These are phyloP conservation scores for Oryza meridionalis DNA, from an alignment of 176 grass and related monocot species.

Conservation along the genomic window DNA sequence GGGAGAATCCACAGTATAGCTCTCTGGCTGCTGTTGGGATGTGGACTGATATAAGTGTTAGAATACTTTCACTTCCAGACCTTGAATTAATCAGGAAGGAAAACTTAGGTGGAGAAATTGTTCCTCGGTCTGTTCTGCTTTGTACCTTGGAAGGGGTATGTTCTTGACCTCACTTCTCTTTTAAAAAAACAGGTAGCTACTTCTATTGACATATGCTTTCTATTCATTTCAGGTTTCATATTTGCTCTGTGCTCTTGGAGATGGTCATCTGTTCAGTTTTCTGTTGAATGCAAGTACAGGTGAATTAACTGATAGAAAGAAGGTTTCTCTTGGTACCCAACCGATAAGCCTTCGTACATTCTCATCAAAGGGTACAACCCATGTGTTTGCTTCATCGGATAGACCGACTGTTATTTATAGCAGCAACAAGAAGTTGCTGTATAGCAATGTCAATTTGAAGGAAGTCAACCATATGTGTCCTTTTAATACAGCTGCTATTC, in stretches of 20 bases:
- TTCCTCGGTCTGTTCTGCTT: conserved; percentile 92
- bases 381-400: conserved; percentile 96
- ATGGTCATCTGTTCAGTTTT: conserved; percentile 94
- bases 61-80: conserved; percentile 90
- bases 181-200: conserved; percentile 4
- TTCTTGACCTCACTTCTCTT: conserved; percentile 29
- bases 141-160: conserved; percentile 97
- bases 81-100: conserved; percentile 84
- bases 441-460: conserved; percentile 98
- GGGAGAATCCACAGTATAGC: conserved; percentile 65
- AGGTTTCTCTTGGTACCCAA: conserved; percentile 92
- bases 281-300: conserved; percentile 69
- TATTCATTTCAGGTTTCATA: conserved; percentile 76
- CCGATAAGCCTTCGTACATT: conserved; percentile 94
- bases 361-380: conserved; percentile 89
- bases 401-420: conserved; percentile 96
- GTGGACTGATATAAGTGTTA: conserved; percentile 99
- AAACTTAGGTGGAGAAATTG: conserved; percentile 93
- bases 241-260: conserved; percentile 94
- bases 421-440: conserved; percentile 97
- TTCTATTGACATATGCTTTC: conserved; percentile 30
- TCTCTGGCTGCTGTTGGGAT: conserved; percentile 91
- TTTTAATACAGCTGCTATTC: conserved; percentile 93
- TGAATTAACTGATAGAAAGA: conserved; percentile 84
- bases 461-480: conserved; percentile 98